Evolutionary conservation across 2,329 filamentous ascomycete genomes (phyloP), one percentile per base, ranked within the genome.

Genomic region (Fusarium metavorans): DNA sequence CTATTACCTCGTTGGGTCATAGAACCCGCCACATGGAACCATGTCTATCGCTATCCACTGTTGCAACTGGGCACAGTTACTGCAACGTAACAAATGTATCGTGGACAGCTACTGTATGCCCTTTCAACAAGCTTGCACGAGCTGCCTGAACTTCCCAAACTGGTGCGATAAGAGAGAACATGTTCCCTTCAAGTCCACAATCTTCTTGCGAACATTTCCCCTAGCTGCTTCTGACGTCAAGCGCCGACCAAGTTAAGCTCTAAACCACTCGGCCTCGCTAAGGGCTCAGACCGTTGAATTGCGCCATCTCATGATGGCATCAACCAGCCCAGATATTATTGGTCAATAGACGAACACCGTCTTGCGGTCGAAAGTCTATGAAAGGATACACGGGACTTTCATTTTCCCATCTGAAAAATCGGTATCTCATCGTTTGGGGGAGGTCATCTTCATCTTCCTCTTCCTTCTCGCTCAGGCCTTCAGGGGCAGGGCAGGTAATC

Each of bases 261-360:
- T 45, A 20, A 48, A 54, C 32, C 50, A 35, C 37, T 62, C 52
- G 48, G 54, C 25, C 30, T 57, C 20, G n/a, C 58, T 62, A 60
- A 25, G n/a, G 23, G 41, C 56, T 61, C 64, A 45, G 57, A 43
- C 71, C 59, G 63, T 71, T 61, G 7, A 11, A 71, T 71, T 62
- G 57, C 58, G 70, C 71, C 71, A 71, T 73, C 45, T 74, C 30
- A 30, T 41, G 43, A 34, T 48, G 37, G 48, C 34, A 67, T 57
- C 71, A 54, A 62, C 63, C 41, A 50, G 3, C 30, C 30, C 27
- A 23, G 23, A 50, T 32, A n/a, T 25, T n/a, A 50, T 25, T 62
- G 6, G 39, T 9, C 16, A 16, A 35, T 37, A 25, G 52, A 57
- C 52, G 32, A 56, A 35, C n/a, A 13, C 52, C 52, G n/a, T 11